A percentile compares a stretch with the other conserved stretches of the same genome.
Evolutionary conservation across 176 grass and related monocot species (phyloP).

Genomic region (Panicum miliaceum): DNA sequence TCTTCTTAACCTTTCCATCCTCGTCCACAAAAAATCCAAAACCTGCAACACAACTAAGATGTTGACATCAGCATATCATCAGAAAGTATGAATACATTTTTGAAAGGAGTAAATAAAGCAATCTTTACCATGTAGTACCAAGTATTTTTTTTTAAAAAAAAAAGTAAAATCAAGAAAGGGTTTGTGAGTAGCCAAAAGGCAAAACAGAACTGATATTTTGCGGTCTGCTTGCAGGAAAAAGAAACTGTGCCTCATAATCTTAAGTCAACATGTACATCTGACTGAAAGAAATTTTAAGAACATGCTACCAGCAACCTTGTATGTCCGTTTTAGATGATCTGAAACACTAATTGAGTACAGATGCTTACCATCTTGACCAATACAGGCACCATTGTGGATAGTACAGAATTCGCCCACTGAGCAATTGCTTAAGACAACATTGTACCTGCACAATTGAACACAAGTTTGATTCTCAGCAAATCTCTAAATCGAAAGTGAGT

Average conservation of each 20-base stretch:
- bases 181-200: background rate
- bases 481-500: background rate
- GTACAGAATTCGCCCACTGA: slow-evolving; percentile 66
- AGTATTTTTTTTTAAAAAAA: background rate
- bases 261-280: background rate
- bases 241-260: background rate
- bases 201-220: background rate
- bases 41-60: slow-evolving; percentile 41
- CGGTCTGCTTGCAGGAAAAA: background rate
- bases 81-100: background rate
- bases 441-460: slow-evolving; percentile 59
- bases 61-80: background rate
- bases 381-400: slow-evolving; percentile 77
- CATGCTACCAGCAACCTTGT: background rate
- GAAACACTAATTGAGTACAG: background rate
- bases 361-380: slow-evolving; percentile 91
- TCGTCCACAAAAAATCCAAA: slow-evolving; percentile 89
- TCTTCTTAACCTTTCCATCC: slow-evolving; percentile 73
- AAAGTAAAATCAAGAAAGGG: background rate
- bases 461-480: slow-evolving; percentile 1
- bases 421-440: slow-evolving; percentile 82
- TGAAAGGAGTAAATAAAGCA: background rate
- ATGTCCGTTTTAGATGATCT: background rate
- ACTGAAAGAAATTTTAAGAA: background rate
- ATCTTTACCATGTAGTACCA: background rate